Base-by-base conservation (phyloP, 306 rosid species). In the Coriaria nepalensis region DNA sequence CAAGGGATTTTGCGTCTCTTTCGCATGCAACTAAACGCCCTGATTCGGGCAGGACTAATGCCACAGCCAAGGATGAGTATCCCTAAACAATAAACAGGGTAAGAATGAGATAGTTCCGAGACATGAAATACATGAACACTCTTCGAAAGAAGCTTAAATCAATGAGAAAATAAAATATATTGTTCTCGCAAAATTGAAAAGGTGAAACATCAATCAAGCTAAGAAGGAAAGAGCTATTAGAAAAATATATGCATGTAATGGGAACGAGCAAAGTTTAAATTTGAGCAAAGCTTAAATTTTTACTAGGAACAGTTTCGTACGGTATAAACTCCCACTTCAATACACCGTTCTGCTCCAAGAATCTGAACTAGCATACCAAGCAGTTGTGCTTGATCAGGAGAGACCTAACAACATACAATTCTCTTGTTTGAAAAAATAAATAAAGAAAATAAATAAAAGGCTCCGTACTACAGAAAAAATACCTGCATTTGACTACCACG, bases 311-410 rank as follows among this genome's bases (percentile, higher is more conserved):
- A 43, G 36, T 20, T 10, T 55, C 81, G 37, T 73, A 90, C 97
- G 2, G 95, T 84, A 64, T 84, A 84, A 72, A 90, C 82, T 33
- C 97, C 95, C 59, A 90, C 84, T 84, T 90, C 97, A 65, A 90
- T 79, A 62, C 93, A 90, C 58, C 86, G 75, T 67, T 81, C 76
- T 9, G 97, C 97, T 61, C 90, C 90, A 46, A 78, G 86, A 73
- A 70, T 78, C 71, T 90, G 93, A 66, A 81, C 97, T 45, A 90
- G 82, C 87, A 81, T 84, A 12, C 87, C 84, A 45, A 90, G 97
- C 53, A 90, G 73, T 65, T 88, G 95, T 59, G 87, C 97, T 65
- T 90, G 97, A 60, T 90, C 97, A 33, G 97, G 95, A 63, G 97
- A 81, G 34, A 90, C 97, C 97, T 88, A 57, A n/a, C 44, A 50